phyloP scores from a whole-genome alignment of 2,329 filamentous ascomycete genomes.

The Alternaria metachromatica region DNA sequence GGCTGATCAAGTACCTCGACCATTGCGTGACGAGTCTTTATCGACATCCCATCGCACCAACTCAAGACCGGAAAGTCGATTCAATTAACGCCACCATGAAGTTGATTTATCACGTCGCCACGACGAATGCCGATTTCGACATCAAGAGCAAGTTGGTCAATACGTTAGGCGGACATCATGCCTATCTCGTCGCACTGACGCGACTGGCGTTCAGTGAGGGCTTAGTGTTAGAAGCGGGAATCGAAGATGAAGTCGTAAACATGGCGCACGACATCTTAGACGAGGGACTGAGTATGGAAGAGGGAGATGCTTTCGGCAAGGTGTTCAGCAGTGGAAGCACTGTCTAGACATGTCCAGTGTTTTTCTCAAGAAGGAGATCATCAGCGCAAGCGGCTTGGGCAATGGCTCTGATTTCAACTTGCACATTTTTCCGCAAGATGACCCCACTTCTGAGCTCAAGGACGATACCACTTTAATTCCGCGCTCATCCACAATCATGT shows the following conservation, averaged over 20 bases:
- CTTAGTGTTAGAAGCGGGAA: slow-evolving; percentile 75
- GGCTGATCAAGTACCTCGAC: slow-evolving; percentile 76
- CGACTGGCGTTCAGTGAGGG: slow-evolving; percentile 86
- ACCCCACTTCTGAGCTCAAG: slow-evolving; percentile 85
- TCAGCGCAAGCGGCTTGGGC: slow-evolving; percentile 88
- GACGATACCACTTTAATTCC: slow-evolving; percentile 98
- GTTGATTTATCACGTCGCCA: slow-evolving; percentile 67
- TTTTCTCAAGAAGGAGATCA: slow-evolving; percentile 98
- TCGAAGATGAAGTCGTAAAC: slow-evolving; percentile 79
- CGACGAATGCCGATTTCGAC: slow-evolving; percentile 67
- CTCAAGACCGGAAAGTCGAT: slow-evolving; percentile 51
- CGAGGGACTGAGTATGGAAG: slow-evolving; percentile 79
- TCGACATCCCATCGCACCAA: slow-evolving; percentile 32
- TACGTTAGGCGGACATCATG: slow-evolving; percentile 76
- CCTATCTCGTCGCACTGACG: slow-evolving; percentile 81
- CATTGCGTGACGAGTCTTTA: slow-evolving; percentile 72
- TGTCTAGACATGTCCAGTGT: slow-evolving; percentile 64
- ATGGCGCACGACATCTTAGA: slow-evolving; percentile 84
- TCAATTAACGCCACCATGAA: slow-evolving; percentile 66
- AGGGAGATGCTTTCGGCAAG: slow-evolving; percentile 66
- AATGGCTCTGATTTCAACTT: slow-evolving; percentile 97
- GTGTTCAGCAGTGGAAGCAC: slow-evolving; percentile 49
- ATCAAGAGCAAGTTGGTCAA: slow-evolving; percentile 74
- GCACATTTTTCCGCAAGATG: slow-evolving; percentile 91
- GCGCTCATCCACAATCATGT: slow-evolving; percentile 92